Evolutionary conservation across 106 monocot species (phyloP).

Genomic region (Acanthochlamys bracteata): DNA sequence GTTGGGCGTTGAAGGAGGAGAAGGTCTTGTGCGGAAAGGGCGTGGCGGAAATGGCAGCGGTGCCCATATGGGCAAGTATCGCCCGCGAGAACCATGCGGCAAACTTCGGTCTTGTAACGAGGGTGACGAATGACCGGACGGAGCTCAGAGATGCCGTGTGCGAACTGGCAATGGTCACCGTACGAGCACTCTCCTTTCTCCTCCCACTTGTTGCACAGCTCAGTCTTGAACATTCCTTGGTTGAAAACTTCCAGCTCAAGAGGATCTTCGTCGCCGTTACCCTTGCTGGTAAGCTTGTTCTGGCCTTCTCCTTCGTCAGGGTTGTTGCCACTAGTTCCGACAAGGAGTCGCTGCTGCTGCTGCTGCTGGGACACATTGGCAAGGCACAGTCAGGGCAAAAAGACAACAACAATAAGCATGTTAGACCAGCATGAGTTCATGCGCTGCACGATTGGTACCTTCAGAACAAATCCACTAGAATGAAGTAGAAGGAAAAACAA

Average conservation of each 20-base stretch:
- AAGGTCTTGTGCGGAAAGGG: conserved; percentile 33
- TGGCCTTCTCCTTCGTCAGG: not conserved
- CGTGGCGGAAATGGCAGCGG: conserved; percentile 90
- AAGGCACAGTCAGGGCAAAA: no score
- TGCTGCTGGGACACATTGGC: no score
- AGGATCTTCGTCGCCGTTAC: conserved; percentile 3
- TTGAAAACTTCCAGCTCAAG: conserved; percentile 85
- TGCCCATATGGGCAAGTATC: conserved; percentile 69
- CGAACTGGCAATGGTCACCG: conserved; percentile 88
- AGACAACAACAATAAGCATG: no score
- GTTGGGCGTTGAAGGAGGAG: conserved; percentile 1
- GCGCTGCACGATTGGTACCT: no score
- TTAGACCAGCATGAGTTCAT: no score
- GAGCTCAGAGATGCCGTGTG: conserved; percentile 78
- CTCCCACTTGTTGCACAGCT: conserved; percentile 96
- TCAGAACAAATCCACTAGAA: no score
- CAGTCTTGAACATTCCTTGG: conserved; percentile 96
- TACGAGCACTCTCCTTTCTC: conserved; percentile 72
- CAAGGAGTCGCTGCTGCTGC: conserved; percentile 59
- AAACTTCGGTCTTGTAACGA: conserved; percentile 87
- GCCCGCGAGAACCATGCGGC: conserved; percentile 76
- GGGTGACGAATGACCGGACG: conserved; percentile 85
- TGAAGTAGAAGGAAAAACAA: no score
- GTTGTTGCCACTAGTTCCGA: conserved; percentile 14
- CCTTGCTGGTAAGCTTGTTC: not conserved